Percentiles rank a stretch among this genome's conserved stretches.
These are phyloP conservation scores for Lojkania enalia DNA, from an alignment of 2,329 filamentous ascomycete genomes.

Conservation along the genomic window DNA sequence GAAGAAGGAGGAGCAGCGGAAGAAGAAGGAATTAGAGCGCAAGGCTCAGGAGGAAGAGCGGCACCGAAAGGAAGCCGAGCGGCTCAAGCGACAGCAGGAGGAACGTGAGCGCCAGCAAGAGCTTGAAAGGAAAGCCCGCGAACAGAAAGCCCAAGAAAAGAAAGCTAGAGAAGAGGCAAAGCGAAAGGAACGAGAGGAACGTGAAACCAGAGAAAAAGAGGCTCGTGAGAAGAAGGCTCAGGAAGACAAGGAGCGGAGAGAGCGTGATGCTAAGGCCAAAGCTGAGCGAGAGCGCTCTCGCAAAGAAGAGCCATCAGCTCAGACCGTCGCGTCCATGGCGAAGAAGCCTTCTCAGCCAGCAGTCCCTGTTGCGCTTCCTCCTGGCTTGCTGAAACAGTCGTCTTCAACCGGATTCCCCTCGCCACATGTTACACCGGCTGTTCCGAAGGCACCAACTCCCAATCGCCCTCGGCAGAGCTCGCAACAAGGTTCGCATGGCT, in stretches of 20 bases:
- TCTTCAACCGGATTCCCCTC: slow-evolving; percentile 64
- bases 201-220: slow-evolving; percentile 70
- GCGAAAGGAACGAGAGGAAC: slow-evolving; percentile 73
- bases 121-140: slow-evolving; percentile 78
- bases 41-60: slow-evolving; percentile 90
- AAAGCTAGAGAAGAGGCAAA: slow-evolving; percentile 71
- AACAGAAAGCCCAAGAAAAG: slow-evolving; percentile 79
- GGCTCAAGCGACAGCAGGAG: slow-evolving; percentile 75
- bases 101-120: slow-evolving; percentile 86
- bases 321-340: slow-evolving; percentile 28
- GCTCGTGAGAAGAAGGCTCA: slow-evolving; percentile 67
- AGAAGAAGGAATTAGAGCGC: slow-evolving; percentile 87
- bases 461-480: slow-evolving; percentile 75
- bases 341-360: slow-evolving; percentile 45
- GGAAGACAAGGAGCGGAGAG: slow-evolving; percentile 60
- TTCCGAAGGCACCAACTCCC: slow-evolving; percentile 82
- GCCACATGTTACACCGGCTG: slow-evolving; percentile 79
- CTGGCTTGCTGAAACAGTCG: slow-evolving; percentile 58
- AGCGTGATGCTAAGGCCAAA: slow-evolving; percentile 61
- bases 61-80: slow-evolving; percentile 81
- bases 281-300: slow-evolving; percentile 48
- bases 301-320: slow-evolving; percentile 47
- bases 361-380: slow-evolving; percentile 56
- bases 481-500: slow-evolving; percentile 73
- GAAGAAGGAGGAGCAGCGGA: slow-evolving; percentile 86